These are phyloP conservation scores for Colletotrichum tropicale DNA, from an alignment of 2,329 filamentous ascomycete species.

Conservation along the genomic window DNA sequence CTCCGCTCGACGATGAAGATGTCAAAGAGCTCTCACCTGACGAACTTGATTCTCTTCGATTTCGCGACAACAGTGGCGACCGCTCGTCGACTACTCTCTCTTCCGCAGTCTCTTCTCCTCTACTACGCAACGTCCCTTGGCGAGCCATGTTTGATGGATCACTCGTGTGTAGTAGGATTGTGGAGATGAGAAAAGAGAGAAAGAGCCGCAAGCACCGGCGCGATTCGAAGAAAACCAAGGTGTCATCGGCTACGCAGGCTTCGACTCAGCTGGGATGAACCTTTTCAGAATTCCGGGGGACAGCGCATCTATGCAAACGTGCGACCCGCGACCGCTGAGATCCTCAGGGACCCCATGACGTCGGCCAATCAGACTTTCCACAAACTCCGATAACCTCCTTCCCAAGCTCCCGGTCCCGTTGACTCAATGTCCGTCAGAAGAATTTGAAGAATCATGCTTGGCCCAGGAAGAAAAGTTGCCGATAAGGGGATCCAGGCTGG, in stretches of 20 bases:
- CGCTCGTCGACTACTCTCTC: background rate
- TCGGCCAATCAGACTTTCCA: background rate
- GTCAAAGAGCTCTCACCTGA: constrained; percentile 17
- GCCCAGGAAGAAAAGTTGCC: background rate
- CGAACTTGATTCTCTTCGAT: constrained; percentile 9
- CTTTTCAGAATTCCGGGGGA: background rate
- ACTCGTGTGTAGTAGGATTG: background rate
- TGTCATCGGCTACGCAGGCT: constrained; percentile 3
- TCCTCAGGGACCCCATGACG: background rate
- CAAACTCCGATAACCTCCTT: background rate
- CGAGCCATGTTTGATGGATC: background rate
- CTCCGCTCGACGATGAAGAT: constrained; percentile 9
- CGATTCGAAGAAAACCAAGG: background rate
- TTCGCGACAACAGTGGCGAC: background rate
- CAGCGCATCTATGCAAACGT: background rate
- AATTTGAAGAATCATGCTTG: background rate
- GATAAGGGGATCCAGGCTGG: constrained; percentile 5
- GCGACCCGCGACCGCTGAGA: background rate
- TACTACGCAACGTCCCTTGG: background rate
- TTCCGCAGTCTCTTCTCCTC: background rate
- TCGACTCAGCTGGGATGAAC: background rate
- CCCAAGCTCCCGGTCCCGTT: background rate
- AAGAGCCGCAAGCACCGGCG: background rate
- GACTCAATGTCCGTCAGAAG: background rate
- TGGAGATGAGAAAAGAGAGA: background rate